Evolutionary conservation across 176 grass and related monocot species (phyloP).

Genomic region (Olyra latifolia): DNA sequence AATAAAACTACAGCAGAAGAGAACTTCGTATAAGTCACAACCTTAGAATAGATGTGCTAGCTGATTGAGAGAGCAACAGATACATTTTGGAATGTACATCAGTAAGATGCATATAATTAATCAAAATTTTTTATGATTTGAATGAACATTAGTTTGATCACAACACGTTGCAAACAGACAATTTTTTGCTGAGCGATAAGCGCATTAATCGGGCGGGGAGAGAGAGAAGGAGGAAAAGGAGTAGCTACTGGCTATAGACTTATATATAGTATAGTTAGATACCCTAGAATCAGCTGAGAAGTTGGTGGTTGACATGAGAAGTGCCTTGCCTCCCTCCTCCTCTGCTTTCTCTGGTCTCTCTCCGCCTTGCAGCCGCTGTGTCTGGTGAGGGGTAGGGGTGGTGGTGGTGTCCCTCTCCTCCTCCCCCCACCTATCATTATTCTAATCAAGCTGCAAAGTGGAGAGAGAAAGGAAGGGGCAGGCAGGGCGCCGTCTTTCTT

Average conservation of each 20-base stretch:
- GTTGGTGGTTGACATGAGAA: constrained; percentile 51
- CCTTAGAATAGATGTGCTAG: not conserved
- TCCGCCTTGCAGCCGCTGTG: not conserved
- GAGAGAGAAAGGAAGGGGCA: constrained; percentile 38
- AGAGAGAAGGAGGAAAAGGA: not conserved
- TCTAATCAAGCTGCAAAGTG: constrained; percentile 49
- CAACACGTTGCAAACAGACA: not conserved
- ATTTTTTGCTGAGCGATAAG: not conserved
- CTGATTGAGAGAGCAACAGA: not conserved
- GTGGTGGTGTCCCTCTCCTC: constrained; percentile 29
- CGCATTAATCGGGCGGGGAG: not conserved
- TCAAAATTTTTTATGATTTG: too few relatives aligned
- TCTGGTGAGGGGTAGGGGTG: constrained; percentile 36
- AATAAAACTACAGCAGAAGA: not conserved
- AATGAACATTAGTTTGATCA: not conserved
- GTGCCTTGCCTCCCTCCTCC: not conserved
- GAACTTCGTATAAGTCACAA: not conserved
- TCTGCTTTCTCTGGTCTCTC: not conserved
- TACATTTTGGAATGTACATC: not conserved
- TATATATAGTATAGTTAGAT: constrained; percentile 26
- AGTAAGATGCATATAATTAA: not conserved
- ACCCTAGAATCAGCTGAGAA: constrained; percentile 43
- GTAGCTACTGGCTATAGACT: not conserved
- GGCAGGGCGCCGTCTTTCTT: constrained; percentile 43
- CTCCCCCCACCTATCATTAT: constrained; percentile 33